phyloP scores from a whole-genome alignment of 2,329 filamentous ascomycete species.

The Penicillium sp. region DNA sequence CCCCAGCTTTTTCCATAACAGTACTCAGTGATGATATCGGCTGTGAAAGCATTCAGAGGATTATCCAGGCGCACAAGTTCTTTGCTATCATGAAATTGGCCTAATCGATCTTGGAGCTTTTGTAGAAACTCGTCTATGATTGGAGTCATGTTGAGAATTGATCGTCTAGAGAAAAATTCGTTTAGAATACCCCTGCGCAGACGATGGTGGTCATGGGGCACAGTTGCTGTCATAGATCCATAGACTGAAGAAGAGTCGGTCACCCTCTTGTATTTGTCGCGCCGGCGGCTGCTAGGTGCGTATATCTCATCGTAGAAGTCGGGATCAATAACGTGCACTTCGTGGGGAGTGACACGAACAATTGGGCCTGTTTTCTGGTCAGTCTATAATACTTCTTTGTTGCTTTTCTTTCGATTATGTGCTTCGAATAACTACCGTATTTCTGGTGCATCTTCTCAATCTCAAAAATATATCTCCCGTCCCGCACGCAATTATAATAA shows the following conservation, averaged over 20 bases:
- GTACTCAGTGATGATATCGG: conserved; percentile 10
- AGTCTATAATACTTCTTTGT: no score
- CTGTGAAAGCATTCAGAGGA: conserved; percentile 4
- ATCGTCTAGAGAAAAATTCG: conserved; percentile 49
- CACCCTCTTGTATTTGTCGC: conserved; percentile 29
- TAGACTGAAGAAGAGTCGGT: conserved; percentile 16
- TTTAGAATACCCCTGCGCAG: conserved; percentile 46
- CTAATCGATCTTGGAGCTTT: conserved; percentile 21
- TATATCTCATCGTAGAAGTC: conserved; percentile 41
- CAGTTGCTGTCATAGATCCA: conserved; percentile 34
- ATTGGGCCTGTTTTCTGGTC: conserved; percentile 33
- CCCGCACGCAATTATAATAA: conserved; percentile 26
- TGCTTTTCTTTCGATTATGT: no score
- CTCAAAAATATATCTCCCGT: conserved; percentile 25
- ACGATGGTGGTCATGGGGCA: conserved; percentile 47
- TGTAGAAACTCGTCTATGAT: conserved; percentile 36
- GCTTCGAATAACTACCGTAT: conserved; percentile 24
- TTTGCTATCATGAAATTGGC: conserved; percentile 7
- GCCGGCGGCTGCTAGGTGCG: conserved; percentile 16
- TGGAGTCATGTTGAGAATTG: conserved; percentile 40
- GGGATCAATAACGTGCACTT: conserved; percentile 42
- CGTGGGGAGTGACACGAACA: conserved; percentile 41
- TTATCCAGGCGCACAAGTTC: conserved; percentile 21
- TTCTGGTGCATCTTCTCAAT: conserved; percentile 28
- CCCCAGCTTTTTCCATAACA: conserved; percentile 7